Conservation (phyloP, 345 rosid genomes). For the Psidium friedrichsthalianum region DNA sequence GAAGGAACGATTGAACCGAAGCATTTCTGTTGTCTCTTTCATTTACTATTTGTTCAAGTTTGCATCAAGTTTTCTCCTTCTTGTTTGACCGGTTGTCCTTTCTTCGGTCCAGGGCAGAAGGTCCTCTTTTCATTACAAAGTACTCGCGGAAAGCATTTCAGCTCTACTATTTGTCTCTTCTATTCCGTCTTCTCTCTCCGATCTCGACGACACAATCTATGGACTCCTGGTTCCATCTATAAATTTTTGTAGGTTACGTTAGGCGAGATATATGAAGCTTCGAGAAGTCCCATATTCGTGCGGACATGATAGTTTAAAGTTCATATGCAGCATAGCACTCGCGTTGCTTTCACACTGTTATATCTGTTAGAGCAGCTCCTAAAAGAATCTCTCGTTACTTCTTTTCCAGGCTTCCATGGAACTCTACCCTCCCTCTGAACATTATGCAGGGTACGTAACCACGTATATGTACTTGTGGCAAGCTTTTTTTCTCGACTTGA, state of each 20-base stretch:
- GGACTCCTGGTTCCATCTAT: neutral
- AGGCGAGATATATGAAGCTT: neutral
- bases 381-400: conserved; percentile 7
- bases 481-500: neutral
- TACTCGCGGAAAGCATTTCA: neutral
- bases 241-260: neutral
- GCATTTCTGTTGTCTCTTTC: neutral
- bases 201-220: neutral
- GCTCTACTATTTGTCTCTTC: neutral
- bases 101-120: neutral
- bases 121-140: neutral
- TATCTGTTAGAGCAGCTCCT: conserved; percentile 12
- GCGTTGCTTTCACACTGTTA: neutral
- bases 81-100: neutral
- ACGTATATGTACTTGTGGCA: neutral
- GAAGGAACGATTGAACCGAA: neutral
- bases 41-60: neutral
- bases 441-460: conserved; percentile 19
- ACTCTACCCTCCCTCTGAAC: conserved; percentile 24
- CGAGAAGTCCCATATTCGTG: neutral
- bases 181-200: neutral
- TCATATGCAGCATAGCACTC: neutral
- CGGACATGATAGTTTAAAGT: neutral
- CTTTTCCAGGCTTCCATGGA: conserved; percentile 24
- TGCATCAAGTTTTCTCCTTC: neutral